phyloP scores from a whole-genome alignment of 176 grass and related monocot genomes.

The Hordeum vulgare region DNA sequence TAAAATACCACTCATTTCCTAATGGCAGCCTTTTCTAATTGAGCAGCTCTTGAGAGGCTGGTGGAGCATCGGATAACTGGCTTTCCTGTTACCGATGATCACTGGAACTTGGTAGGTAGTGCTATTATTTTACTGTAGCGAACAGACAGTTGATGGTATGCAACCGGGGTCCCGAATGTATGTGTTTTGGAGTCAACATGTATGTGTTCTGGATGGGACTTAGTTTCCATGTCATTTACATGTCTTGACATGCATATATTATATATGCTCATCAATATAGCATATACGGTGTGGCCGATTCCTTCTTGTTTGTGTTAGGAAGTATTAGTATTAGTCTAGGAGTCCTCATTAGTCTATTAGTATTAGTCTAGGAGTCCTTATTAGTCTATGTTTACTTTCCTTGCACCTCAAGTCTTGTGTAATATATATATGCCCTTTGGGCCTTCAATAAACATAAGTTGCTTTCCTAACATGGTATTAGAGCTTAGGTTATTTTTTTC shows the following conservation, averaged over 20 bases:
- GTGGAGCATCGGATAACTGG: slow-evolving; percentile 57
- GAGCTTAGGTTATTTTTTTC: too few species aligned
- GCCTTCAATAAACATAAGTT: too few species aligned
- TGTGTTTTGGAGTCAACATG: neutral
- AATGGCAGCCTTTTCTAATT: neutral
- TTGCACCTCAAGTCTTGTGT: too few species aligned
- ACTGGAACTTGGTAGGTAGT: slow-evolving; percentile 56
- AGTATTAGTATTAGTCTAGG: too few species aligned
- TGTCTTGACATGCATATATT: neutral
- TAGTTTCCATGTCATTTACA: neutral
- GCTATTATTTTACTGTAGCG: neutral
- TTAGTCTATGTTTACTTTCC: too few species aligned
- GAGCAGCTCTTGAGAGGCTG: slow-evolving; percentile 48
- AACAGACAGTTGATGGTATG: neutral
- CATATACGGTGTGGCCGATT: too few species aligned
- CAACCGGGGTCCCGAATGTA: neutral
- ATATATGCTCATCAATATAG: too few species aligned
- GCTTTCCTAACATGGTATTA: too few species aligned
- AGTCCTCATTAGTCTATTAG: too few species aligned
- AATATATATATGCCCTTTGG: too few species aligned
- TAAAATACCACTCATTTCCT: neutral
- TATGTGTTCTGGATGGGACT: neutral
- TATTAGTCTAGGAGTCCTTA: too few species aligned
- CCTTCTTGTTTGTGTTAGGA: too few species aligned
- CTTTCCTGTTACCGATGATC: slow-evolving; percentile 55